Percentiles rank a stretch among this genome's conserved stretches.
Conservation (phyloP, 108 stramenopile species). For the Fragilaria crotonensis region DNA sequence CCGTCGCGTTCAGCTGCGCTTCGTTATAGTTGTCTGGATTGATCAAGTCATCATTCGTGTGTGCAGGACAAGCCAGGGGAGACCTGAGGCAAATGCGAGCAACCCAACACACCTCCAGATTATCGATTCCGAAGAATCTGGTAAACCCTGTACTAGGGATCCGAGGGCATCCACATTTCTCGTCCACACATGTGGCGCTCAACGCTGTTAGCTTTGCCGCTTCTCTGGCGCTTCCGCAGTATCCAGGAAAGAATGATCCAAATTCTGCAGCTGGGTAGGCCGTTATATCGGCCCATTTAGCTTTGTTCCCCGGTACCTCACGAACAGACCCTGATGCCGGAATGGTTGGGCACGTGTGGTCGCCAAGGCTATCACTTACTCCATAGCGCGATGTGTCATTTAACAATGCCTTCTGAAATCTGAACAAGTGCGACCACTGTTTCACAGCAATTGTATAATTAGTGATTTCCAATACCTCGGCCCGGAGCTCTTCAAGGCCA, state of each 20-base stretch:
- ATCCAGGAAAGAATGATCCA: constrained; percentile 2
- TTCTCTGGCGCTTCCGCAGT: not conserved
- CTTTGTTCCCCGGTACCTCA: not conserved
- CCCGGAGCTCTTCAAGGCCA: too few species aligned
- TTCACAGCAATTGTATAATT: not conserved
- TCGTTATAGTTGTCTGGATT: not conserved
- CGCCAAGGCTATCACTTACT: not conserved
- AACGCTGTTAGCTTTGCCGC: not conserved
- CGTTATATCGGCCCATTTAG: not conserved
- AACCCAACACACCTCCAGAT: not conserved
- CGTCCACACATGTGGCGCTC: not conserved
- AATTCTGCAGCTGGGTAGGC: not conserved
- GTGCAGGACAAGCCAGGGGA: not conserved
- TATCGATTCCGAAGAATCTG: too few species aligned
- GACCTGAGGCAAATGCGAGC: not conserved
- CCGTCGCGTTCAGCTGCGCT: not conserved
- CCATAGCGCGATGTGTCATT: not conserved
- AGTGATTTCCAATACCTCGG: not conserved
- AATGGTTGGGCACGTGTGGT: not conserved
- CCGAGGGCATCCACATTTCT: not conserved
- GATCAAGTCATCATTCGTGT: not conserved
- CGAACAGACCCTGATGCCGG: too few species aligned
- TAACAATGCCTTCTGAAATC: not conserved
- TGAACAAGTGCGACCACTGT: not conserved
- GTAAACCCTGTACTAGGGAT: too few species aligned